Evolutionary conservation across 176 grass and related monocot species (phyloP).

Genomic region (Carex cristatella): DNA sequence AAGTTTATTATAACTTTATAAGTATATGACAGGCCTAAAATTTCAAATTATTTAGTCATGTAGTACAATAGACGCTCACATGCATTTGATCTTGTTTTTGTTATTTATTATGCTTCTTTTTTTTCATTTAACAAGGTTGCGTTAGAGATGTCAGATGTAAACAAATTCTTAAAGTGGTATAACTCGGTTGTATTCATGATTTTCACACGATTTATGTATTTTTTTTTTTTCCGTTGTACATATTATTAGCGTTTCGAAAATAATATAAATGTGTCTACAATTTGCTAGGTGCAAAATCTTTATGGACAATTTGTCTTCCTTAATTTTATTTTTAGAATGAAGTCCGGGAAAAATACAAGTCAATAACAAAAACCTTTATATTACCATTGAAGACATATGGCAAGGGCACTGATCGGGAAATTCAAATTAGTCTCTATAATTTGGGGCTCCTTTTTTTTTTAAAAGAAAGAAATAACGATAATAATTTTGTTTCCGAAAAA

Average conservation of each 20-base stretch:
- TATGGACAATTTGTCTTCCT: background rate
- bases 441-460: background rate
- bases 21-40: background rate
- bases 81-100: background rate
- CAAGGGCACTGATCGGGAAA: background rate
- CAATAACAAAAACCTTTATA: background rate
- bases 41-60: background rate
- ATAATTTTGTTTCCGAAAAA: too few species aligned
- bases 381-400: background rate
- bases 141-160: too few species aligned
- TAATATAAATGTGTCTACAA: background rate
- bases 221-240: background rate
- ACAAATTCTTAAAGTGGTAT: too few species aligned
- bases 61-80: background rate
- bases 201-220: background rate
- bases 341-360: background rate
- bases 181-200: too few species aligned
- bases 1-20: background rate
- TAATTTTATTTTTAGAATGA: background rate
- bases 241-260: background rate
- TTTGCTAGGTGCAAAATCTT: background rate
- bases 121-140: too few species aligned
- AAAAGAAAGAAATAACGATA: too few species aligned
- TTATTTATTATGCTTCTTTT: background rate
- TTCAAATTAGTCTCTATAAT: background rate